Percentiles rank a stretch among this genome's conserved stretches.
Conservation (phyloP, 352 stramenopile species). For the Phytophthora citrophthora region DNA sequence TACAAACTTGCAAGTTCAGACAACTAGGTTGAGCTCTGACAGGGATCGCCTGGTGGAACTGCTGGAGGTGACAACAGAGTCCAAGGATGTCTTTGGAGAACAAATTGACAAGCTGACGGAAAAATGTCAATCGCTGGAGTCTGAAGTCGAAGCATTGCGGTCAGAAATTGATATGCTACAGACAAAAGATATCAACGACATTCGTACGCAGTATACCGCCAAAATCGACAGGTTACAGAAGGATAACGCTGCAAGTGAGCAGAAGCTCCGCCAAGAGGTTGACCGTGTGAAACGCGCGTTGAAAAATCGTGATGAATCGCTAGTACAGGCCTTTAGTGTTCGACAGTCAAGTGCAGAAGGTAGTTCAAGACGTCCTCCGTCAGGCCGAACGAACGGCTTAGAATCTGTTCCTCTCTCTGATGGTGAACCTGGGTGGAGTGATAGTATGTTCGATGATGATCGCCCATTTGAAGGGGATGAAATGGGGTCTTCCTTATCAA, state of each 20-base stretch:
- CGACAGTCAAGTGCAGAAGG: constrained; percentile 13
- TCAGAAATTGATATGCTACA: constrained; percentile 75
- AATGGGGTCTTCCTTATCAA: constrained; percentile 58
- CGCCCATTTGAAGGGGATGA: constrained; percentile 33
- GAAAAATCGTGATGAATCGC: constrained; percentile 37
- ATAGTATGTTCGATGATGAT: constrained; percentile 38
- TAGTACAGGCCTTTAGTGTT: constrained; percentile 21
- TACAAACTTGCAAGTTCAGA: constrained; percentile 29
- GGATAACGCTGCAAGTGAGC: constrained; percentile 47
- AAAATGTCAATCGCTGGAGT: constrained; percentile 45
- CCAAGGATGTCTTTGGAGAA: constrained; percentile 61
- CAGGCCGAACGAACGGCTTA: constrained; percentile 13
- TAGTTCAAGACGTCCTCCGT: constrained; percentile 5
- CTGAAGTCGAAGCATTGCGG: constrained; percentile 60
- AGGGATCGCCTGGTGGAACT: constrained; percentile 39
- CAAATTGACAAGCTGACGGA: constrained; percentile 55
- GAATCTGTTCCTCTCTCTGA: constrained; percentile 30
- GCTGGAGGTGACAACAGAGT: constrained; percentile 45
- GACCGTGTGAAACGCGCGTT: constrained; percentile 66
- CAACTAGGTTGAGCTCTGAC: constrained; percentile 40
- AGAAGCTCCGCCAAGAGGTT: constrained; percentile 56
- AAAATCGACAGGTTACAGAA: constrained; percentile 64
- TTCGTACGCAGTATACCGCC: constrained; percentile 49
- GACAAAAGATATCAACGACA: constrained; percentile 59
- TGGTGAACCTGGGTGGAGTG: constrained; percentile 30